Evolutionary conservation across 257 asterid genomes (phyloP), one percentile per base, ranked within the genome.

Genomic region (Primulina eburnea): DNA sequence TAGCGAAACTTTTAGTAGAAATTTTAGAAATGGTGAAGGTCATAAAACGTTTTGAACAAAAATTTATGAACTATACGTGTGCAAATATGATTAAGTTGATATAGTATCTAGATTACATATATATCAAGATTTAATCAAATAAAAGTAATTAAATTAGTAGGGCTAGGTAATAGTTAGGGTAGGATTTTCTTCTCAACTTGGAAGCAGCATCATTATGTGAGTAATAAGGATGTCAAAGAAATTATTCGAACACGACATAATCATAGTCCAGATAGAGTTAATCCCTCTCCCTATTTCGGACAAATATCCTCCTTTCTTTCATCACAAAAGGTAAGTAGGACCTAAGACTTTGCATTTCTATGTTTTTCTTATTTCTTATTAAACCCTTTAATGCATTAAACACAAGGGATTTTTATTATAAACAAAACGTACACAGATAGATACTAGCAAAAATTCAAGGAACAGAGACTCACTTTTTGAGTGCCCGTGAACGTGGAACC

Each of bases 151-250:
- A n/a, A 40, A 64, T 12, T n/a, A 16, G n/a, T 55, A 12, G 68
- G 10, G 10, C 16, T 30, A 64, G 74, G n/a, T 55, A 64, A 73
- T 72, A 64, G 21, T 24, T 59, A 69, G 58, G 60, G 14, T 24
- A 38, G 40, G 70, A 10, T 66, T 26, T 24, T 32, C 28, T 28
- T 50, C 52, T 34, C 37, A 24, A 64, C 50, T 53, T 28, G 55
- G 65, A 73, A 75, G 70, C 85, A 82, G 0, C 78, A 84, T 82
- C 67, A 84, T 82, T 75, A 60, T 52, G 38, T 33, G n/a, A 18
- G 80, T 75, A 75, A 77, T 72, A 20, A 77, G 71, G 56, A 71
- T 80, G 78, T 56, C 62, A 73, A 24, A 73, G 37, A 64, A 67
- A 50, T 35, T 52, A 62, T 12, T 2, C 52, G 30, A 43, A 30